Percentiles rank a stretch among this genome's conserved stretches.
Evolutionary conservation across 495 filamentous ascomycete genomes (phyloP).

Genomic region (Aspergillus olivimuriae): DNA sequence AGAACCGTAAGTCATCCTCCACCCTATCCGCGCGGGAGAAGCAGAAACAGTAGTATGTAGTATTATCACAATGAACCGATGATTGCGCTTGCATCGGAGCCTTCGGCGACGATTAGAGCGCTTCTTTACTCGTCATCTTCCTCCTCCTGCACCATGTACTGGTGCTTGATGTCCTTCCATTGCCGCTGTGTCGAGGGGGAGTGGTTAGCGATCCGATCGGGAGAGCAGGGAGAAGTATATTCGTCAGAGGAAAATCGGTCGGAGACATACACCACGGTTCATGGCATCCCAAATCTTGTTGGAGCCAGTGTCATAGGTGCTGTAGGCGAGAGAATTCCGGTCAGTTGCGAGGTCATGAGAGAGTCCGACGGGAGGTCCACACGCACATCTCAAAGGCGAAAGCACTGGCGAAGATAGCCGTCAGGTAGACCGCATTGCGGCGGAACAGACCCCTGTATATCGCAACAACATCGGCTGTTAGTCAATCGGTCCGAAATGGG

Average conservation of each 20-base stretch:
- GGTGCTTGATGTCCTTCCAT: conserved; percentile 98
- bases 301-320: conserved; percentile 67
- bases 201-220: conserved; percentile 25
- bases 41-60: too few relatives aligned
- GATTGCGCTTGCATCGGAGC: too few relatives aligned
- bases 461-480: conserved; percentile 12
- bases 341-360: too few relatives aligned
- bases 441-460: conserved; percentile 69
- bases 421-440: conserved; percentile 79
- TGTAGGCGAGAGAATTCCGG: conserved; percentile 32
- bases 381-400: conserved; percentile 93
- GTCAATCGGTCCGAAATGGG: not conserved
- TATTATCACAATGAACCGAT: conserved; percentile 25
- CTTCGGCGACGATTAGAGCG: too few relatives aligned
- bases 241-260: too few relatives aligned
- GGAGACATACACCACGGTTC: conserved; percentile 84
- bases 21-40: not conserved
- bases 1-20: conserved; percentile 2
- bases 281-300: conserved; percentile 82
- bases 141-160: conserved; percentile 64
- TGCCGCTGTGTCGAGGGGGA: conserved; percentile 60
- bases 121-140: conserved; percentile 46
- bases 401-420: conserved; percentile 73
- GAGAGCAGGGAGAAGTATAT: too few relatives aligned
- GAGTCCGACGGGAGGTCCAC: conserved; percentile 8